phyloP scores from a whole-genome alignment of 2,329 filamentous ascomycete species.

The Fusarium sp. region DNA sequence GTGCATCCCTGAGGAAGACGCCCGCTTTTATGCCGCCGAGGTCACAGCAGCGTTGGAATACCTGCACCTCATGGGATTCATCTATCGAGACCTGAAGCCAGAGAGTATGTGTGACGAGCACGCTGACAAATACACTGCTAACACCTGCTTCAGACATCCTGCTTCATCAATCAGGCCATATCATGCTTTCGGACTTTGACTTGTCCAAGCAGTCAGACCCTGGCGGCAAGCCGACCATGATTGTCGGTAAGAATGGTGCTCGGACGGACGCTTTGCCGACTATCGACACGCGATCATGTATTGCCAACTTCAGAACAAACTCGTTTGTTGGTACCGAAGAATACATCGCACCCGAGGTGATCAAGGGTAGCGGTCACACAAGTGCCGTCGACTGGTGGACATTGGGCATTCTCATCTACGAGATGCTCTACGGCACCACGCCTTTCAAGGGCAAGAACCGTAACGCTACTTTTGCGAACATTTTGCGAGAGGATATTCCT shows the following conservation, averaged over 20 bases:
- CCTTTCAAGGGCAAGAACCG: slow-evolving; percentile 99
- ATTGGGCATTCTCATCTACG: slow-evolving; percentile 95
- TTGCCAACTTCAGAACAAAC: slow-evolving; percentile 97
- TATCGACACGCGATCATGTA: slow-evolving; percentile 99
- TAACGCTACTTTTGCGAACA: slow-evolving; percentile 98
- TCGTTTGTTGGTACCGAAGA: slow-evolving; percentile 99
- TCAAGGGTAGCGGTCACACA: slow-evolving; percentile 98
- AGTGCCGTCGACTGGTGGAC: slow-evolving; percentile 99
- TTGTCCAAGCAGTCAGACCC: slow-evolving; percentile 97
- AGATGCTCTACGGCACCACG: slow-evolving; percentile 98
- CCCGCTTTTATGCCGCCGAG: slow-evolving; percentile 96
- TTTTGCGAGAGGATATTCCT: slow-evolving; percentile 93
- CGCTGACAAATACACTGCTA: slow-evolving; percentile 28
- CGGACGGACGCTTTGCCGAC: slow-evolving; percentile 90
- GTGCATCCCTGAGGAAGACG: slow-evolving; percentile 96
- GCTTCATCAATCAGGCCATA: slow-evolving; percentile 98
- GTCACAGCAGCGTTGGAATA: slow-evolving; percentile 98
- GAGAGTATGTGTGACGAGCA: slow-evolving; percentile 76
- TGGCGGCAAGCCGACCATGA: slow-evolving; percentile 98
- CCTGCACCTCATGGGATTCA: slow-evolving; percentile 98
- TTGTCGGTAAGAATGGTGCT: slow-evolving; percentile 89
- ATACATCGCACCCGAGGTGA: slow-evolving; percentile 98
- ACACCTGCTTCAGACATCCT: slow-evolving; percentile 80
- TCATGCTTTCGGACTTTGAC: slow-evolving; percentile 99
- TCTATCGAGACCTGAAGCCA: slow-evolving; percentile 97